phyloP scores from a whole-genome alignment of 2,329 filamentous ascomycete genomes.

The Paradendryphiella salina region DNA sequence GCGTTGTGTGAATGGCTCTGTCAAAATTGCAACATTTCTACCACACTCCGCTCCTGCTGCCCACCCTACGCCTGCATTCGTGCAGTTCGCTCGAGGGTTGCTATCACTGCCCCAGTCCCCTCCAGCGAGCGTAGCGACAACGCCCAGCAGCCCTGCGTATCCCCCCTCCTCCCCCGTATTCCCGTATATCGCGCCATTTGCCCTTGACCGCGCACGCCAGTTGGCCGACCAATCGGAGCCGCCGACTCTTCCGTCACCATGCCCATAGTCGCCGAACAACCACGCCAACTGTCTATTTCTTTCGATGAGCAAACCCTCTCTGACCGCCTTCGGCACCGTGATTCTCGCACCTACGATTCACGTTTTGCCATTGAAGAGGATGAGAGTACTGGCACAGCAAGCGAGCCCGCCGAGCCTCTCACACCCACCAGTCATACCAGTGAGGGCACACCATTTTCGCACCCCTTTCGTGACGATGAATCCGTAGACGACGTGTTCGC shows the following conservation, averaged over 20 bases:
- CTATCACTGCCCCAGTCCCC: constrained; percentile 42
- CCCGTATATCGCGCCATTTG: constrained; percentile 9
- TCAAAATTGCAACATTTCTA: constrained; percentile 25
- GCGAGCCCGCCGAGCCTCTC: constrained; percentile 46
- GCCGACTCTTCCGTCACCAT: constrained; percentile 22
- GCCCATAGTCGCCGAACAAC: constrained; percentile 24
- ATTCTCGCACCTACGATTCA: constrained; percentile 34
- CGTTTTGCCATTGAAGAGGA: constrained; percentile 44
- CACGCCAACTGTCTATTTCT: constrained; percentile 25
- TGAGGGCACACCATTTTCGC: constrained; percentile 33
- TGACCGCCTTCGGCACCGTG: constrained; percentile 29
- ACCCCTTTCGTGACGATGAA: constrained; percentile 39
- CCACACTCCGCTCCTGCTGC: constrained; percentile 25
- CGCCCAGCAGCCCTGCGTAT: constrained; percentile 3
- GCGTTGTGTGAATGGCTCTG: constrained; percentile 42
- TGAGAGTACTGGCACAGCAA: constrained; percentile 46
- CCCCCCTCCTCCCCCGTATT: constrained; percentile 13
- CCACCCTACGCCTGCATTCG: constrained; percentile 23
- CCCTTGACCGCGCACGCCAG: not conserved
- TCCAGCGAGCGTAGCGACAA: constrained; percentile 40
- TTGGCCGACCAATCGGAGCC: constrained; percentile 16
- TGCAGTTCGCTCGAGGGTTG: constrained; percentile 29
- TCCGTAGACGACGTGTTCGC: constrained; percentile 24
- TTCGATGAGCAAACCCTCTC: constrained; percentile 27
- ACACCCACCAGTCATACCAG: constrained; percentile 46